phyloP scores from a whole-genome alignment of 495 filamentous ascomycete genomes.

The Darksidea phi region DNA sequence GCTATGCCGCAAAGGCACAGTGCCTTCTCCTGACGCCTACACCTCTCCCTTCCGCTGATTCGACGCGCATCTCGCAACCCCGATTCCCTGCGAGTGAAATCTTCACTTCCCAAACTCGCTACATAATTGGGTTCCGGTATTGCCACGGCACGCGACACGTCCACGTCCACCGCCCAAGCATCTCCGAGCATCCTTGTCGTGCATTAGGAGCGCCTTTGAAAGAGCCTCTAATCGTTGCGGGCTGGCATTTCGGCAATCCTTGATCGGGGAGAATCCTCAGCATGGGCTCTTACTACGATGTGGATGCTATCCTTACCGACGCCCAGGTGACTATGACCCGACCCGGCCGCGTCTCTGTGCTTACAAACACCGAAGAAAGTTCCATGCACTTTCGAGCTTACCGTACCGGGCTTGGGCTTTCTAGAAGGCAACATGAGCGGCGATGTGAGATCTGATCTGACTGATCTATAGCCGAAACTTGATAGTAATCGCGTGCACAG shows the following conservation, averaged over 20 bases:
- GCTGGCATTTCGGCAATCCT: neutral
- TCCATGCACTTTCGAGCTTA: slow-evolving; percentile 88
- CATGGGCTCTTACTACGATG: slow-evolving; percentile 87
- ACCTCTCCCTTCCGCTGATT: too few species aligned
- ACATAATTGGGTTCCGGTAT: neutral
- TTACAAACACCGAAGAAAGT: slow-evolving; percentile 65
- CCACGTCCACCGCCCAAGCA: neutral
- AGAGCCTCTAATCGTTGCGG: neutral
- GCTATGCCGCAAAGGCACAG: too few species aligned
- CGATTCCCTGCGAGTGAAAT: neutral
- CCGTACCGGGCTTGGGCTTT: slow-evolving; percentile 81
- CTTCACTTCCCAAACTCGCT: neutral
- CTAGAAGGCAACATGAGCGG: slow-evolving; percentile 74
- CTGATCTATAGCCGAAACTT: neutral
- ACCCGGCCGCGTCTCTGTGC: slow-evolving; percentile 1
- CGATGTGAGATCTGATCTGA: slow-evolving; percentile 51
- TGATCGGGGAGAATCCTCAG: slow-evolving; percentile 12
- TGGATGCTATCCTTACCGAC: slow-evolving; percentile 90
- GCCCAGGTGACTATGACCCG: slow-evolving; percentile 60
- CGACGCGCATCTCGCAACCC: too few species aligned
- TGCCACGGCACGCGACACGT: neutral
- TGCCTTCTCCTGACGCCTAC: too few species aligned
- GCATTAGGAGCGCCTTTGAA: neutral
- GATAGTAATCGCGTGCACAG: slow-evolving; percentile 40
- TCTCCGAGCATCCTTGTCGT: neutral